A percentile compares a stretch with the other conserved stretches of the same genome.
These are phyloP conservation scores for Tuber borchii DNA, from an alignment of 495 filamentous ascomycete species.

Conservation along the genomic window DNA sequence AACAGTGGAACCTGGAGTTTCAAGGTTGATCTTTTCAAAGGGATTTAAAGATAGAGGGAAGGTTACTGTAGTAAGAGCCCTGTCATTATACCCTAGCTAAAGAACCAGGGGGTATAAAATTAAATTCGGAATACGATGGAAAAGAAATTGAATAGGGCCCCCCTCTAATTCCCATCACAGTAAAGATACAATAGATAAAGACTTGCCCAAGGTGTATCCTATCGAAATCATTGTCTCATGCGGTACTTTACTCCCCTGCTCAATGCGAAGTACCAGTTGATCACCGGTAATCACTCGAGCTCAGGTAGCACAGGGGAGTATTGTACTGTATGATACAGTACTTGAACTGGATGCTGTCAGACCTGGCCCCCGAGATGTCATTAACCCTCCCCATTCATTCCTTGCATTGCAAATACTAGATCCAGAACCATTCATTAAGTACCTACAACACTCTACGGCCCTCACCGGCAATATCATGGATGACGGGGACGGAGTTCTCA, in stretches of 20 bases:
- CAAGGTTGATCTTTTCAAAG: not conserved
- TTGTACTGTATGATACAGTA: not conserved
- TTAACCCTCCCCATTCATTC: not conserved
- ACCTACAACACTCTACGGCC: not conserved
- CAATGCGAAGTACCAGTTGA: not conserved
- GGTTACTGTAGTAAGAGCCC: not conserved
- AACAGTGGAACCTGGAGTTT: not conserved
- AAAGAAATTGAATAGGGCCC: not conserved
- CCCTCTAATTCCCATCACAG: not conserved
- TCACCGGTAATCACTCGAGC: not conserved
- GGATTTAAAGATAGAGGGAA: not conserved
- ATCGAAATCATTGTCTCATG: not conserved
- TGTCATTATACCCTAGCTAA: not conserved
- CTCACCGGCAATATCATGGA: not conserved
- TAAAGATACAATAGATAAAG: not conserved
- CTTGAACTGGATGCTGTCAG: not conserved
- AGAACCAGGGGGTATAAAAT: not conserved
- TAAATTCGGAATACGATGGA: not conserved
- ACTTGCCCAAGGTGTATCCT: not conserved
- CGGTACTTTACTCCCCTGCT: not conserved
- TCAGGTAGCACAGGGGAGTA: not conserved
- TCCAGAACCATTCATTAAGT: not conserved
- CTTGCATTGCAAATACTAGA: not conserved
- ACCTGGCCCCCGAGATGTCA: not conserved
- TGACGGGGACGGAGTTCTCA: not conserved